These are phyloP conservation scores for Ophiocordyceps camponoti-saundersi DNA, from an alignment of 2,329 filamentous ascomycete genomes.

Conservation along the genomic window DNA sequence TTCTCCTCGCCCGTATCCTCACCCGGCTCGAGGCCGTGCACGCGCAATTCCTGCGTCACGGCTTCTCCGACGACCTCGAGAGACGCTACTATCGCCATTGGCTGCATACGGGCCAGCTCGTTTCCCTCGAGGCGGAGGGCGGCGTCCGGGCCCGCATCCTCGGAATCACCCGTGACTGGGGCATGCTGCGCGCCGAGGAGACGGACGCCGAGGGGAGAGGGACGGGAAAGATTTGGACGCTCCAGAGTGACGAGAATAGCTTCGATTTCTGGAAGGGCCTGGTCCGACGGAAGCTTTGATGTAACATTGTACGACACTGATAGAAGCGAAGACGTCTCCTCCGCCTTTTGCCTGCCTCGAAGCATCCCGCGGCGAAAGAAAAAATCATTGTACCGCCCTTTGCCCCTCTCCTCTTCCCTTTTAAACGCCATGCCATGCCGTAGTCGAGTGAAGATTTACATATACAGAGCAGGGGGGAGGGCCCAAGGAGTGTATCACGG, in stretches of 20 bases:
- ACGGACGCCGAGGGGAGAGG: constrained; percentile 52
- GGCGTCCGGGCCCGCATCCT: constrained; percentile 60
- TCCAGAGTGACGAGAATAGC: constrained; percentile 95
- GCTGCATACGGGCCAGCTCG: constrained; percentile 61
- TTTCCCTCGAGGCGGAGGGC: constrained; percentile 65
- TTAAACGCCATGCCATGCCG: constrained; percentile 35
- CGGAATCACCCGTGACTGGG: constrained; percentile 87
- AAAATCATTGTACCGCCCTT: constrained; percentile 9
- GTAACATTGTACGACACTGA: not conserved
- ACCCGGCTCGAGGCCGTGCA: constrained; percentile 67
- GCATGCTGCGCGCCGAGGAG: constrained; percentile 72
- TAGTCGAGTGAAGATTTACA: constrained; percentile 37
- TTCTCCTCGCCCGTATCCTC: constrained; percentile 65
- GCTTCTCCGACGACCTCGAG: constrained; percentile 61
- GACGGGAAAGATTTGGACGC: constrained; percentile 62
- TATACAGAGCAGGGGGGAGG: constrained; percentile 5
- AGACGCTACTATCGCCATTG: constrained; percentile 64
- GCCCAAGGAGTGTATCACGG: not conserved
- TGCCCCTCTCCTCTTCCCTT: constrained; percentile 2
- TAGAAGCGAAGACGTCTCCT: constrained; percentile 1
- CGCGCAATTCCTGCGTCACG: constrained; percentile 51
- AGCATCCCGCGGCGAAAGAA: not conserved
- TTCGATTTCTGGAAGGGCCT: constrained; percentile 94
- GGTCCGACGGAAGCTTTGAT: constrained; percentile 53
- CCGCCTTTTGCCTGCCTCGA: not conserved